Base-by-base conservation (phyloP, 2,329 filamentous ascomycete species). In the Thyridium curvatum region DNA sequence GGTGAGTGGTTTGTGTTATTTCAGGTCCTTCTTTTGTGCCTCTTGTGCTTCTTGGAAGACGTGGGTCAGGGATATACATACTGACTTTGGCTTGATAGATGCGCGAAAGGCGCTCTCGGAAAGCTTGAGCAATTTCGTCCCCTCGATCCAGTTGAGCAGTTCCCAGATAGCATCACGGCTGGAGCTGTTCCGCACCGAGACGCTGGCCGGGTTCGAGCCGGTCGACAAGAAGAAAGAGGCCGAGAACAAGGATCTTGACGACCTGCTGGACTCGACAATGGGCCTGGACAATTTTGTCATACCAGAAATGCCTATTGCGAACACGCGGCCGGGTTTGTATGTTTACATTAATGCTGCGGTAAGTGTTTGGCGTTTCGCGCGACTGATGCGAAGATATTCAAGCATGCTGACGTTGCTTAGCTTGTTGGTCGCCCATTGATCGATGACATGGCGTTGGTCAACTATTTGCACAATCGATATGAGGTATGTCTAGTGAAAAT, bases 291-390 rank as follows among this genome's bases (percentile, higher is more conserved):
- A 59, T 45, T 66, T 75, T 31, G 68, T 69, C 12, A 58, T 79
- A 10, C 56, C 71, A 18, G 86, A 94, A 36, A 63, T 90, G 9
- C 84, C 84, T 4, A 68, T 79, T 21, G 69, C 82, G 35, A 88
- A 86, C 48, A 86, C 88, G 4, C 77, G 88, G 57, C 85, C 86
- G 37, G 89, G 86, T 5, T 69, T 95, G 40, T 95, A 93, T 54
- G 72, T 94, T 7, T 93, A 91, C 56, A 66, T 96, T 8, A 93
- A 89, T 55, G 80, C 88, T 40, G 74, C 85, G 56, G 85, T 93
- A 66, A 48, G 78, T 56, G n/a, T 29, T 17, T 10, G 12, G 12
- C 16, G n/a, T 12, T 7, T 34, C 18, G n/a, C n/a, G n/a, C n/a
- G n/a, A n/a, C 14, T 21, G 30, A 10, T 14, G n/a, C 7, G 8